Base-by-base conservation (phyloP, 352 stramenopile species). In the Phytophthora tentaculata region DNA sequence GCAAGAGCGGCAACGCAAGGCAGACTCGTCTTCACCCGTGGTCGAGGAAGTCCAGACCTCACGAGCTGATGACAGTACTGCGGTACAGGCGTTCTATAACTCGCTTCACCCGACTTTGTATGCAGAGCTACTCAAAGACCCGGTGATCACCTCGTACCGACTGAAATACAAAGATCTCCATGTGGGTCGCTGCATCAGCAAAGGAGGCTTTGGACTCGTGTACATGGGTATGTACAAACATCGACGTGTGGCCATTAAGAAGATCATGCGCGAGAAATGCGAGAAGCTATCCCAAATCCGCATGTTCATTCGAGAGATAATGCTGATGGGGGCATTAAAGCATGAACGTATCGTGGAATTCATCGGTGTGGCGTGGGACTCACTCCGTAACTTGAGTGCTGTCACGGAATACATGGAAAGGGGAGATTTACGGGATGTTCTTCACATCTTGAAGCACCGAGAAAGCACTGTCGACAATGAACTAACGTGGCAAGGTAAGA, bases 371-470 rank as follows among this genome's bases (percentile, higher is more conserved):
- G 73, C 83, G 5, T 93, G 84, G 82, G 83, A 90, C 35, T 80
- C 76, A 1, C 64, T 89, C 2, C 69, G 71, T 6, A 84, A 90
- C 45, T 49, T 91, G 3, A 79, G 71, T 17, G 75, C 78, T 13
- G 80, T 93, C 19, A 90, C 80, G 1, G 85, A 94, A 71, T 88
- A 86, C 56, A 92, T 94, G 85, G 83, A 92, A 17, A 77, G 79
- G 8, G 85, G 83, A 0, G 84, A 94, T 69, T 56, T 91, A 8
- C 81, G 81, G 17, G 80, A 89, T 13, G 80, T 94, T 14, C 58
- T 91, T 16, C 73, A 84, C 29, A 61, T 50, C 0, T 56, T 77
- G 29, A 88, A 86, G 41, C 52, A 71, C 22, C 65, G 69, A 7
- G 68, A 60, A 28, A 74, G 62, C 44, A 73, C 53, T 2, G 52